Percentiles rank a stretch among this genome's conserved stretches.
Evolutionary conservation across 78 protist genomes (phyloP).

Genomic region (Dictyostelium discoideum): DNA sequence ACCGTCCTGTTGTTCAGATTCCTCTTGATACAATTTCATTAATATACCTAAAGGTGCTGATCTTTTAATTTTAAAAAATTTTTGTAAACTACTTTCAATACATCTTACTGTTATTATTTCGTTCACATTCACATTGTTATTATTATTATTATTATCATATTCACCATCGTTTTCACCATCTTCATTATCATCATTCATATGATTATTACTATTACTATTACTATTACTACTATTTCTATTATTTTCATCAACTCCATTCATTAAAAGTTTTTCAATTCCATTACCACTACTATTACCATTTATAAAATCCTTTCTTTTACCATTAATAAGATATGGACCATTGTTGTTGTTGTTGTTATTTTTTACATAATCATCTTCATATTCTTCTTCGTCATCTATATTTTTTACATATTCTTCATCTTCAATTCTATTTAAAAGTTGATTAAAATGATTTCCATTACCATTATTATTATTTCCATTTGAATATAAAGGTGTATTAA

Average conservation of each 20-base stretch:
- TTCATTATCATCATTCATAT: too few relatives aligned
- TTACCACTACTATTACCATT: not conserved
- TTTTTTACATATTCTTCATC: not conserved
- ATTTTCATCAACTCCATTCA: not conserved
- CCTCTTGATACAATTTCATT: not conserved
- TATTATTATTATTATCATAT: not conserved
- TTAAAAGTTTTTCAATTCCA: not conserved
- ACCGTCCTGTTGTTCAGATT: not conserved
- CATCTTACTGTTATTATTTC: constrained; percentile 1
- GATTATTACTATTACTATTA: not conserved
- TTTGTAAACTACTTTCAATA: constrained; percentile 4
- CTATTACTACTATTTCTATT: not conserved
- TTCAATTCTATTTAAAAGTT: not conserved
- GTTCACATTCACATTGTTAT: not conserved
- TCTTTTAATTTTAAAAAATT: not conserved
- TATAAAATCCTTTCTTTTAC: not conserved
- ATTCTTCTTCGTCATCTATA: not conserved
- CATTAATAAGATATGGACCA: not conserved
- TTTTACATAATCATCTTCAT: not conserved
- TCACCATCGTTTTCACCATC: not conserved
- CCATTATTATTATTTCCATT: not conserved
- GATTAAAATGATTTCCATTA: constrained; percentile 8
- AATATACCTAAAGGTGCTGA: not conserved
- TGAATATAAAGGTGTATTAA: not conserved
- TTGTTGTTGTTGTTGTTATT: not conserved